Evolutionary conservation across 2,329 filamentous ascomycete species (phyloP).

Genomic region (Phaeophleospora eucalypticola): DNA sequence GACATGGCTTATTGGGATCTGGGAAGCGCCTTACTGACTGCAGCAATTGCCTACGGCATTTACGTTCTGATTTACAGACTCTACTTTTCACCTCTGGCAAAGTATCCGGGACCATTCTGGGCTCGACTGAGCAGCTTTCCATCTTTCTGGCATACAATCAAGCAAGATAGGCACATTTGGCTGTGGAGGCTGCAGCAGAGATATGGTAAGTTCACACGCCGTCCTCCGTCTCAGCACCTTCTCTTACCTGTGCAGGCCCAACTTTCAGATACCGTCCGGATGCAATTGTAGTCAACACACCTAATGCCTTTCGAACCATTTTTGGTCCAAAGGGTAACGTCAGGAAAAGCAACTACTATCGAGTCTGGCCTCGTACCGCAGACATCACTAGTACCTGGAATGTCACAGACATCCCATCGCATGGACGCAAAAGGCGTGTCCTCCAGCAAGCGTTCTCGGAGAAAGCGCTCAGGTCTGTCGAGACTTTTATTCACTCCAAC

Average conservation of each 20-base stretch:
- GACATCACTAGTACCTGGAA: conserved; percentile 18
- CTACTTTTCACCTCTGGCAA: conserved; percentile 10
- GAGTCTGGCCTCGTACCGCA: conserved; percentile 14
- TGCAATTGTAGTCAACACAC: conserved; percentile 20
- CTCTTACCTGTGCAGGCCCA: conserved; percentile 4
- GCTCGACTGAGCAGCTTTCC: conserved; percentile 14
- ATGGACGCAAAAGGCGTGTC: conserved; percentile 15
- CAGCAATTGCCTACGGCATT: not conserved
- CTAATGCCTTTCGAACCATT: conserved; percentile 15
- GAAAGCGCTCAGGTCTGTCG: conserved; percentile 14
- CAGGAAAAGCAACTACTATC: conserved; percentile 19
- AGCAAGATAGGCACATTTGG: conserved; percentile 19
- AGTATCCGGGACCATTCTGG: conserved; percentile 15
- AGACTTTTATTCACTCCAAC: conserved; percentile 17
- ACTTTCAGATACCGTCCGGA: conserved; percentile 21
- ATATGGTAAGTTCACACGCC: conserved; percentile 10
- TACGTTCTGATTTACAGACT: conserved; percentile 5
- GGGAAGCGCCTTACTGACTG: not conserved
- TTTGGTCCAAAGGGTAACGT: conserved; percentile 21
- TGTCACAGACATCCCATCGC: conserved; percentile 15
- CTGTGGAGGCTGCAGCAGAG: conserved; percentile 15
- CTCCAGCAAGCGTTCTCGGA: conserved; percentile 20
- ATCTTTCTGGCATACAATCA: conserved; percentile 15
- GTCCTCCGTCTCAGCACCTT: not conserved
- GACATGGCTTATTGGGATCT: not conserved